These are phyloP conservation scores for Yamadazyma membranifaciens DNA, from an alignment of 1,139 yeast species.

Conservation along the genomic window DNA sequence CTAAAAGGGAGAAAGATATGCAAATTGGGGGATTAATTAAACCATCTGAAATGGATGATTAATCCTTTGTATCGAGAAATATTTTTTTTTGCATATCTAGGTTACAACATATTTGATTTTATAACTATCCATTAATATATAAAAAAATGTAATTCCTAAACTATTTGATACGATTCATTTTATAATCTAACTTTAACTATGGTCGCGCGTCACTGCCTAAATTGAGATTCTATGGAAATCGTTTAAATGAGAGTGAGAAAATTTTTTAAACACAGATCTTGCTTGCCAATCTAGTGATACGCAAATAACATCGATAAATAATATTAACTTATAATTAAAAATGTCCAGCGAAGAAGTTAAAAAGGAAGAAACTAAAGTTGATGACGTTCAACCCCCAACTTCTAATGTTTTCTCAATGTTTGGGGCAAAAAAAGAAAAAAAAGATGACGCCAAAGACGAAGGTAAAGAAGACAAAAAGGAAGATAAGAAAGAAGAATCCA, in stretches of 20 bases:
- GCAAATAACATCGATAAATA: not conserved
- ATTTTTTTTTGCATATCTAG: too few relatives aligned
- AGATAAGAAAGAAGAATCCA: constrained; percentile 27
- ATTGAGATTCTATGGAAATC: too few relatives aligned
- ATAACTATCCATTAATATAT: not conserved
- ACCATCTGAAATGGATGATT: constrained; percentile 93
- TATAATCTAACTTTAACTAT: too few relatives aligned
- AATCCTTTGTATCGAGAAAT: not conserved
- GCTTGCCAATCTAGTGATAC: not conserved
- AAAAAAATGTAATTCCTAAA: not conserved
- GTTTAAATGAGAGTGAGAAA: not conserved
- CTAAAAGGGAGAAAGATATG: constrained; percentile 78
- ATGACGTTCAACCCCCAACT: constrained; percentile 55
- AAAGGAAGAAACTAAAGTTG: constrained; percentile 13
- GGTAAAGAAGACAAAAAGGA: constrained; percentile 35
- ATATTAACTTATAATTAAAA: not conserved
- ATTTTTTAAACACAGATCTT: not conserved
- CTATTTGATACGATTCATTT: too few relatives aligned
- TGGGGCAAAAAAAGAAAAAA: constrained; percentile 76
- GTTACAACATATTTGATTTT: too few relatives aligned
- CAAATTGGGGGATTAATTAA: constrained; percentile 91
- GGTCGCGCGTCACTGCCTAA: too few relatives aligned
- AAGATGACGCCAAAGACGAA: constrained; percentile 37
- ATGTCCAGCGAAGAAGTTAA: constrained; percentile 19
- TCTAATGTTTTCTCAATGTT: constrained; percentile 86